Conservation (phyloP, 345 rosid species). For the Excoecaria agallocha region DNA sequence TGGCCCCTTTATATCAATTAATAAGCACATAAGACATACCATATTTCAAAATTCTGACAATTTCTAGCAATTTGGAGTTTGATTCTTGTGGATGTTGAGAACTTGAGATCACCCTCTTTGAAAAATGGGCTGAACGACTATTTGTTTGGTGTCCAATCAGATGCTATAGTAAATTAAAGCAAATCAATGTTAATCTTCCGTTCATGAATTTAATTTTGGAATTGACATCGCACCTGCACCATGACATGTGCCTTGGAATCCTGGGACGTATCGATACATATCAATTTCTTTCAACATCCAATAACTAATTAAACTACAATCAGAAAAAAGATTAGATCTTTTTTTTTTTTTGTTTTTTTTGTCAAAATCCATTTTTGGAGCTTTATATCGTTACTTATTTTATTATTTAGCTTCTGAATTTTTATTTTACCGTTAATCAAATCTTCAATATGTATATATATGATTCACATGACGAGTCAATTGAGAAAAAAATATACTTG, state of each 20-base stretch:
- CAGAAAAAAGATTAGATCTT: neutral
- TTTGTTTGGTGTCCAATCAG: neutral
- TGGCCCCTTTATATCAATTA: neutral
- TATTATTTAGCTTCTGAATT: no score
- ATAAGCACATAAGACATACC: neutral
- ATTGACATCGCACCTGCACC: neutral
- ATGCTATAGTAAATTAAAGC: neutral
- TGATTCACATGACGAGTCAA: no score
- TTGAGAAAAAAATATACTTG: no score
- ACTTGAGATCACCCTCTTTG: neutral
- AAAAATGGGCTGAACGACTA: neutral
- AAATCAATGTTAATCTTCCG: neutral
- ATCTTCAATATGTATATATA: no score
- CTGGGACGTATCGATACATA: neutral
- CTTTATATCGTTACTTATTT: no score
- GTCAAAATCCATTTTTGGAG: no score
- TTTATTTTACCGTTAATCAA: no score
- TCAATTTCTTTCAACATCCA: neutral
- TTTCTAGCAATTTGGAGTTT: neutral
- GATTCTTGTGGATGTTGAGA: neutral
- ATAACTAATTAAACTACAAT: neutral
- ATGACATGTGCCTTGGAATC: neutral
- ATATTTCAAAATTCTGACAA: neutral
- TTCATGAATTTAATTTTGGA: neutral
- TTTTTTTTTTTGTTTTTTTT: no score